Base-by-base conservation (phyloP, 2,329 filamentous ascomycete genomes). In the Nannizziopsis arthrosporioides region DNA sequence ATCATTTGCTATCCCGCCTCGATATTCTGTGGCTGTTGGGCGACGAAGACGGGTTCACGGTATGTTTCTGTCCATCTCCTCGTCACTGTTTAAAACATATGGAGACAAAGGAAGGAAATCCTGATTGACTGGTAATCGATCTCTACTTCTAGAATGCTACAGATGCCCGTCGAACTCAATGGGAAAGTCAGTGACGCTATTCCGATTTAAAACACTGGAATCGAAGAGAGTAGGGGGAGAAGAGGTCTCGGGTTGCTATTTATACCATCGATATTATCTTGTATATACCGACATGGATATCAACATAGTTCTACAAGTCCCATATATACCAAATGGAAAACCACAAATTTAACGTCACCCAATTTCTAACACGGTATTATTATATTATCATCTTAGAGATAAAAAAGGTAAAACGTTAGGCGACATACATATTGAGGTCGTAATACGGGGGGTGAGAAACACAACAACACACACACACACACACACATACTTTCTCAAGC, bases 1-100 rank as follows among this genome's bases (percentile, higher is more conserved):
- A 72, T 76, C 11, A 54, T 77, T 30, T 77, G 74, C 53, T 78
- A 73, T 68, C 75, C 75, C 2, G 73, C 71, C 3, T 70, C 73
- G 0, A 60, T 78, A 17, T 67, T 78, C 42, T 77, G 74, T 60
- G 73, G 75, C n/a, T 77, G 75, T 56, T 75, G 73, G 54, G 67
- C 68, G 36, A 76, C 74, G 1, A 67, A 77, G 56, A 66, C 64
- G 0, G 75, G 75, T 18, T 74, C 74, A 57, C 70, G 69, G 75
- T 77, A 63, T 56, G 68, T 63, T 18, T 15, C 36, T n/a, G n/a
- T n/a, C n/a, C n/a, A n/a, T n/a, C n/a, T n/a, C n/a, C n/a, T n/a
- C n/a, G n/a, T n/a, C n/a, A n/a, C n/a, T n/a, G n/a, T n/a, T n/a
- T n/a, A n/a, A n/a, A n/a, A n/a, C n/a, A n/a, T n/a, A n/a, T n/a